Conservation (phyloP, 306 rosid species). For the Rosa chinensis region DNA sequence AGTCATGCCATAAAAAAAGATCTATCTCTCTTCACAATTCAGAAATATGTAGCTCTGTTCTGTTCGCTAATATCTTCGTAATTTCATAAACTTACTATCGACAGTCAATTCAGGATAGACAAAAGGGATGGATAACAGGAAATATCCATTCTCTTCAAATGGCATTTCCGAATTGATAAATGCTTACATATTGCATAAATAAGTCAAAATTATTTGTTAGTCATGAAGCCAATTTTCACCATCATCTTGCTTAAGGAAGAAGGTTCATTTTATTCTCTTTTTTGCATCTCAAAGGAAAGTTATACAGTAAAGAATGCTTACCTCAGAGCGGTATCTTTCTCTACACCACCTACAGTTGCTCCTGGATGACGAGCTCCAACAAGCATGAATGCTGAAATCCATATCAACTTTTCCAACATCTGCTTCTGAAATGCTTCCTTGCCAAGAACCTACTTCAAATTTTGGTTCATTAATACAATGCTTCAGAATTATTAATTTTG, state of each 20-base stretch:
- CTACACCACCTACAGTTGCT: slow-evolving; percentile 75
- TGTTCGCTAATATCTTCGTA: background rate
- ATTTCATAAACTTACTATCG: background rate
- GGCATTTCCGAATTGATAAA: background rate
- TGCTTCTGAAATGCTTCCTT: slow-evolving; percentile 84
- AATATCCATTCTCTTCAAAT: background rate
- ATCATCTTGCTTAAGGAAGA: background rate
- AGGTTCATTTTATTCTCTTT: background rate
- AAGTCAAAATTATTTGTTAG: background rate
- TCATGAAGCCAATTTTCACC: background rate
- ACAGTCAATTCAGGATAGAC: background rate
- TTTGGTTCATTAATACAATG: background rate
- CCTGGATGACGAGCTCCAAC: slow-evolving; percentile 94
- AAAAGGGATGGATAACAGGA: background rate
- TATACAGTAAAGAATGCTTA: slow-evolving; percentile 30
- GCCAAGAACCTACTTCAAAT: slow-evolving; percentile 59
- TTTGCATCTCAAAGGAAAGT: background rate
- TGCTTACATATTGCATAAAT: background rate
- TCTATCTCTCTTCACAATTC: background rate
- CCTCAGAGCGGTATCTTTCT: slow-evolving; percentile 77
- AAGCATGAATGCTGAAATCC: slow-evolving; percentile 96
- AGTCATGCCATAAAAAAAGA: background rate
- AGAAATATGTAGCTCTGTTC: slow-evolving; percentile 4
- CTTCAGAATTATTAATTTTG: background rate
- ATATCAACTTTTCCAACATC: slow-evolving; percentile 94